These are phyloP conservation scores for Phytophthora lateralis DNA, from an alignment of 352 stramenopile species.

Conservation along the genomic window DNA sequence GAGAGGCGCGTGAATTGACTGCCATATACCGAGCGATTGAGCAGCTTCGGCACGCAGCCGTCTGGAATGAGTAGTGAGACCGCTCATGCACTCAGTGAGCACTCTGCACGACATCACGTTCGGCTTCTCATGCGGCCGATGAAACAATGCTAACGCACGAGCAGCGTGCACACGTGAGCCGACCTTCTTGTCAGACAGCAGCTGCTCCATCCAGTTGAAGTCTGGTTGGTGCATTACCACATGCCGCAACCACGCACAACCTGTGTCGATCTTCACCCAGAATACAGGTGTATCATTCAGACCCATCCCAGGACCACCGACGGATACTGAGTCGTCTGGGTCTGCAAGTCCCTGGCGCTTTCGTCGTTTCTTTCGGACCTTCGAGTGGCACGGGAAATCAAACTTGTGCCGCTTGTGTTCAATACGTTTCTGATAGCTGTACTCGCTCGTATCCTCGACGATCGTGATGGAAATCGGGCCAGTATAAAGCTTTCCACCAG, in stretches of 20 bases:
- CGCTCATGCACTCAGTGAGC: constrained; percentile 86
- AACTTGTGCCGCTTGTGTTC: constrained; percentile 87
- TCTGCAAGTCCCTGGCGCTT: constrained; percentile 82
- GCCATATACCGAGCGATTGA: constrained; percentile 81
- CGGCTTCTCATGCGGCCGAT: constrained; percentile 81
- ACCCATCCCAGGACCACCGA: constrained; percentile 79
- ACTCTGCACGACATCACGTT: constrained; percentile 89
- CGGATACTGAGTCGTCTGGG: constrained; percentile 78
- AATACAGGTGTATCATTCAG: constrained; percentile 88
- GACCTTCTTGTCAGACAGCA: constrained; percentile 85
- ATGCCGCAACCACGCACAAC: constrained; percentile 75
- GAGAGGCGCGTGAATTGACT: constrained; percentile 82
- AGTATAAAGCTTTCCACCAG: constrained; percentile 80
- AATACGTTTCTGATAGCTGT: constrained; percentile 82
- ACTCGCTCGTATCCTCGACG: constrained; percentile 86
- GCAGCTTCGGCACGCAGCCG: constrained; percentile 76
- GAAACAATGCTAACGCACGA: constrained; percentile 75
- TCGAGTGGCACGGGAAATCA: constrained; percentile 86
- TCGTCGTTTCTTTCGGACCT: constrained; percentile 87
- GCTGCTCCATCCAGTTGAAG: constrained; percentile 91
- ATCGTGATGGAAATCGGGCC: constrained; percentile 86
- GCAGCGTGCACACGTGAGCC: constrained; percentile 81
- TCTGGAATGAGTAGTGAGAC: constrained; percentile 80
- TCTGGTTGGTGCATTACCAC: constrained; percentile 89
- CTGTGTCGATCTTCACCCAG: constrained; percentile 88